These are phyloP conservation scores for Kwoniella sp. DNA, from an alignment of 768 basidiomycete genomes.

Conservation along the genomic window DNA sequence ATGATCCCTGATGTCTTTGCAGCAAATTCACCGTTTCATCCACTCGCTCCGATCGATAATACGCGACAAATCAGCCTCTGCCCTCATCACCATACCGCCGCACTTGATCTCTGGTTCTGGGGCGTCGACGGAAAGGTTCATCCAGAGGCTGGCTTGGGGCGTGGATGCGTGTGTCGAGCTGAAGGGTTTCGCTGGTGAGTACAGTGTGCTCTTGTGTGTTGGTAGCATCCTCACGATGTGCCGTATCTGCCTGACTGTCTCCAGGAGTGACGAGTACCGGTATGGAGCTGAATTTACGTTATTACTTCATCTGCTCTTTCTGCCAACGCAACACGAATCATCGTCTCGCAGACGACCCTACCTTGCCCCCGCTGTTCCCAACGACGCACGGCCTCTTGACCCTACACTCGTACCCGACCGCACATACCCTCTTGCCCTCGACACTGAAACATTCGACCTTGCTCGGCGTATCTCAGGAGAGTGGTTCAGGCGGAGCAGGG, in stretches of 20 bases:
- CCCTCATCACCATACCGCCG: slow-evolving; percentile 69
- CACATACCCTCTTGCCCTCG: slow-evolving; percentile 71
- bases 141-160: slow-evolving; percentile 75
- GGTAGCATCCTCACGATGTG: neutral
- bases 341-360: slow-evolving; percentile 68
- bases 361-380: slow-evolving; percentile 72
- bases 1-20: no score
- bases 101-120: slow-evolving; percentile 59
- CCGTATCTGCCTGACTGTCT: neutral
- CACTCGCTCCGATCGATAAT: slow-evolving; percentile 65
- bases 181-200: slow-evolving; percentile 75
- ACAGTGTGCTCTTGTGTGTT: no score
- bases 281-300: no score
- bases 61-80: slow-evolving; percentile 60
- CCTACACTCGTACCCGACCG: slow-evolving; percentile 74
- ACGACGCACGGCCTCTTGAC: slow-evolving; percentile 82
- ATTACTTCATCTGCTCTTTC: no score
- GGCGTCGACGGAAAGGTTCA: slow-evolving; percentile 65
- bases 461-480: slow-evolving; percentile 67
- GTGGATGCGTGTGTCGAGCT: slow-evolving; percentile 75
- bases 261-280: no score
- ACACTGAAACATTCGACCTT: slow-evolving; percentile 82
- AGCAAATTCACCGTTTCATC: slow-evolving; percentile 69
- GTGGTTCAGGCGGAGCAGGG: slow-evolving; percentile 64
- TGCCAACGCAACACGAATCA: no score